Conservation (phyloP, 495 filamentous ascomycete genomes). For the Articulospora tetracladia region DNA sequence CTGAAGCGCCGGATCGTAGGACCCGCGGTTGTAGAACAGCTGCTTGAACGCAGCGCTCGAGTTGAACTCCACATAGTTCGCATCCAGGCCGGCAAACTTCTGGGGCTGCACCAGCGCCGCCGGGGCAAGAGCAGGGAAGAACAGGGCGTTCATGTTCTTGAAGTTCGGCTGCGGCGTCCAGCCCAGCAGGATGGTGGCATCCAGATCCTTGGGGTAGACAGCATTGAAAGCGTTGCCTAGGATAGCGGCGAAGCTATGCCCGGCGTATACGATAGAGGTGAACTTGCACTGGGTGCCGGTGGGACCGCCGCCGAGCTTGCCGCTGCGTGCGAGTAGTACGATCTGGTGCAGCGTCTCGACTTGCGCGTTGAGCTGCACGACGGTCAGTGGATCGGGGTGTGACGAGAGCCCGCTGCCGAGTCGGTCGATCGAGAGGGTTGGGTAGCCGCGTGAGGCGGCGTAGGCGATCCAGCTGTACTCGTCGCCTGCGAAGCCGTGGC, state of each 20-base stretch:
- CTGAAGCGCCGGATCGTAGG: background rate
- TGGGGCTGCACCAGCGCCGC: slow-evolving; percentile 20
- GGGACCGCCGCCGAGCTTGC: slow-evolving; percentile 4
- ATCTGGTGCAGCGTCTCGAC: slow-evolving; percentile 24
- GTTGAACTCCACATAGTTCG: slow-evolving; percentile 21
- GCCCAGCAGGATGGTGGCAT: slow-evolving; percentile 56
- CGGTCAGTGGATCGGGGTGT: slow-evolving; percentile 49
- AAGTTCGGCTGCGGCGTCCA: slow-evolving; percentile 28
- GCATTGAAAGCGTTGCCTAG: slow-evolving; percentile 41
- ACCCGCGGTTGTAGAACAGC: slow-evolving; percentile 40
- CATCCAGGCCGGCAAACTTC: background rate
- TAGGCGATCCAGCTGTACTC: slow-evolving; percentile 21
- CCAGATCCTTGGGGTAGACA: slow-evolving; percentile 45
- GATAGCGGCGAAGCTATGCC: slow-evolving; percentile 50
- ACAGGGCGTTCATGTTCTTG: slow-evolving; percentile 4
- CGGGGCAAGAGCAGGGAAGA: slow-evolving; percentile 28
- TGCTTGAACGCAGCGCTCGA: slow-evolving; percentile 5
- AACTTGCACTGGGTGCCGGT: background rate
- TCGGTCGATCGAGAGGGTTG: slow-evolving; percentile 32
- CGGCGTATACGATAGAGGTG: slow-evolving; percentile 41
- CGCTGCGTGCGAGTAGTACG: background rate
- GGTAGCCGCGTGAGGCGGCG: slow-evolving; percentile 22
- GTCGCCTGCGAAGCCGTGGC: background rate
- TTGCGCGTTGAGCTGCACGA: slow-evolving; percentile 50
- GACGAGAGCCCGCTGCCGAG: slow-evolving; percentile 53